Conservation (phyloP, 164 flowering plant genomes). For the Chimonanthus salicifolius region DNA sequence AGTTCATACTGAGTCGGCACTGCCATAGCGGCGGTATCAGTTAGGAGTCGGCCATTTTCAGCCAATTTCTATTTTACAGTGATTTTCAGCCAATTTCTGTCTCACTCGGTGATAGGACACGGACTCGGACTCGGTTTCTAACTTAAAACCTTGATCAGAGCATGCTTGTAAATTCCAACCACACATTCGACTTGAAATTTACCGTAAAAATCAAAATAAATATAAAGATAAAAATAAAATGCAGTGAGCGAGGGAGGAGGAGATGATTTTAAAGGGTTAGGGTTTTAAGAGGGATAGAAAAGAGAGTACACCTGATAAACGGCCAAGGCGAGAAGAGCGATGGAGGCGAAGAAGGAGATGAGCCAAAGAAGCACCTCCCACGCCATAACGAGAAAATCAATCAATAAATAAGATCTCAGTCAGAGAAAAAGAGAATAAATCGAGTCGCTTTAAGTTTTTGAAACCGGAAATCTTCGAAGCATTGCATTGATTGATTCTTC, state of each 20-base stretch:
- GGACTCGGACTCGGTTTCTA: too few species aligned
- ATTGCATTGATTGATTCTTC: not conserved
- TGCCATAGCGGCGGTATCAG: too few species aligned
- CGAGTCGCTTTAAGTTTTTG: not conserved
- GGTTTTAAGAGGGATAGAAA: not conserved
- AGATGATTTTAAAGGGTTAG: not conserved
- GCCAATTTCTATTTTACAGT: too few species aligned
- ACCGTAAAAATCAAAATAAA: too few species aligned
- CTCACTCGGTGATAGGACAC: too few species aligned
- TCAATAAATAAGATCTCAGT: not conserved
- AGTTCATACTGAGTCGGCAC: too few species aligned
- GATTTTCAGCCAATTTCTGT: too few species aligned
- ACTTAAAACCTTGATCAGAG: too few species aligned
- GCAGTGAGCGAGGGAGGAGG: not conserved
- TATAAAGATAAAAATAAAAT: too few species aligned
- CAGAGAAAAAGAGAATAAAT: not conserved
- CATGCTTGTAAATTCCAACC: too few species aligned
- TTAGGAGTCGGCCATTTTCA: too few species aligned
- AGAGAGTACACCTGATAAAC: slow-evolving; percentile 22
- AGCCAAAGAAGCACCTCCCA: slow-evolving; percentile 32
- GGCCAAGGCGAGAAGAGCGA: slow-evolving; percentile 21
- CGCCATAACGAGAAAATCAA: slow-evolving; percentile 14
- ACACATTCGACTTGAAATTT: too few species aligned
- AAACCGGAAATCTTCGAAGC: not conserved
- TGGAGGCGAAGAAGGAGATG: slow-evolving; percentile 16